Evolutionary conservation across 169 alveolate species (phyloP).

Genomic region (Ichthyophthirius multifiliis): DNA sequence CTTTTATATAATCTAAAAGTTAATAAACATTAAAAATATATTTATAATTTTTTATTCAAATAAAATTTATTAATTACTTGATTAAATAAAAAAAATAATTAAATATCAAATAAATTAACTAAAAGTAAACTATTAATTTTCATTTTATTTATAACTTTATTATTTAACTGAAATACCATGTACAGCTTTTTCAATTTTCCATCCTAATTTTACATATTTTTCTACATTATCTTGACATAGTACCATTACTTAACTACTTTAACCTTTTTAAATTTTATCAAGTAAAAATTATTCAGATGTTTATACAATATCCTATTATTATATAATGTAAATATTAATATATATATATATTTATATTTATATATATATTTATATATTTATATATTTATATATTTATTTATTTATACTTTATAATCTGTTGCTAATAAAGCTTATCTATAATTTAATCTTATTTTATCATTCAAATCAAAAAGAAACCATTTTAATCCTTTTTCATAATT

Average conservation of each 20-base stretch:
- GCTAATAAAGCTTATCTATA: not conserved
- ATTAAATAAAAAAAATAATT: too few species aligned
- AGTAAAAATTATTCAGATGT: not conserved
- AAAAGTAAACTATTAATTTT: not conserved
- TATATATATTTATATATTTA: too few species aligned
- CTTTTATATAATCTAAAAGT: too few species aligned
- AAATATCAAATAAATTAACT: not conserved
- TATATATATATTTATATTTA: too few species aligned
- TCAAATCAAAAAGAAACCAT: not conserved
- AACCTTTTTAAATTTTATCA: not conserved
- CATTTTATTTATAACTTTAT: not conserved
- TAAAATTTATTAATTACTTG: too few species aligned
- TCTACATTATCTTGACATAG: not conserved
- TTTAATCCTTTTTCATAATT: conserved; percentile 47
- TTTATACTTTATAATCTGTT: not conserved
- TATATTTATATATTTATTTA: not conserved
- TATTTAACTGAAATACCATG: not conserved
- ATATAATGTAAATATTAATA: not conserved
- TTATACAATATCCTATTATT: not conserved
- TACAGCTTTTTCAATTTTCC: not conserved
- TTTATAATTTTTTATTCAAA: too few species aligned
- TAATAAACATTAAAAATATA: too few species aligned
- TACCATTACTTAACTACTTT: not conserved
- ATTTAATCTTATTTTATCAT: not conserved
- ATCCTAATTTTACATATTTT: not conserved